phyloP scores from a whole-genome alignment of 768 basidiomycete species.

The Cyclocybe aegerita region DNA sequence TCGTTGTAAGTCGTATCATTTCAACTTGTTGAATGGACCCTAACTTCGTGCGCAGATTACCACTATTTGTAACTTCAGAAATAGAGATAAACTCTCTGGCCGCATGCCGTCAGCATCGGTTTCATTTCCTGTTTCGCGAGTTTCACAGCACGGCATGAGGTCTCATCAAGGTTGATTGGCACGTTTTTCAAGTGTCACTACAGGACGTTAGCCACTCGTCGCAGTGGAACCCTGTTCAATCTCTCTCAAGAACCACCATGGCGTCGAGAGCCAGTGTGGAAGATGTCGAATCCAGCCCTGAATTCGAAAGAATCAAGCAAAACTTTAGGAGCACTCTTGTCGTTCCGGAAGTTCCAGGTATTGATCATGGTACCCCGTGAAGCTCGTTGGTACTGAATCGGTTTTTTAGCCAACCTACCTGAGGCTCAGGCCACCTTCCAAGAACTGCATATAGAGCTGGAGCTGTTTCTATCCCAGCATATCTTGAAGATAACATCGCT shows the following conservation, averaged over 20 bases:
- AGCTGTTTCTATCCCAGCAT: constrained; percentile 19
- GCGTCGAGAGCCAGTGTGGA: constrained; percentile 9
- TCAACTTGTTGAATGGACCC: no score
- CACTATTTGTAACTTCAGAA: background rate
- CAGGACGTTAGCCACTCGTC: background rate
- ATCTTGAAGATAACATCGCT: constrained; percentile 16
- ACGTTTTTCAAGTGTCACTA: constrained; percentile 1
- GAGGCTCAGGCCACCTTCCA: constrained; percentile 18
- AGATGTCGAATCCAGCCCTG: constrained; percentile 17
- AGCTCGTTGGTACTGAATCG: background rate
- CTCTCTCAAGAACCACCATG: constrained; percentile 3
- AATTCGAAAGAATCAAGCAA: constrained; percentile 20
- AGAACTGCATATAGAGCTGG: constrained; percentile 21
- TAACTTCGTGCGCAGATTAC: background rate
- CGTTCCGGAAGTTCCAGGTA: constrained; percentile 16
- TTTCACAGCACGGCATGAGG: background rate
- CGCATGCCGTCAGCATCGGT: no score
- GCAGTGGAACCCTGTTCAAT: background rate
- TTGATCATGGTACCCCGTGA: background rate
- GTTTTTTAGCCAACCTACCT: constrained; percentile 10
- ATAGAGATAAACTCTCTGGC: no score
- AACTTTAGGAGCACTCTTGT: constrained; percentile 17
- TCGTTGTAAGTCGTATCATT: no score
- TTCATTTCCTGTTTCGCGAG: no score
- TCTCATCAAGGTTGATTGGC: background rate